These are phyloP conservation scores for Avena insularis DNA, from an alignment of 176 grass and related monocot genomes.

Conservation along the genomic window DNA sequence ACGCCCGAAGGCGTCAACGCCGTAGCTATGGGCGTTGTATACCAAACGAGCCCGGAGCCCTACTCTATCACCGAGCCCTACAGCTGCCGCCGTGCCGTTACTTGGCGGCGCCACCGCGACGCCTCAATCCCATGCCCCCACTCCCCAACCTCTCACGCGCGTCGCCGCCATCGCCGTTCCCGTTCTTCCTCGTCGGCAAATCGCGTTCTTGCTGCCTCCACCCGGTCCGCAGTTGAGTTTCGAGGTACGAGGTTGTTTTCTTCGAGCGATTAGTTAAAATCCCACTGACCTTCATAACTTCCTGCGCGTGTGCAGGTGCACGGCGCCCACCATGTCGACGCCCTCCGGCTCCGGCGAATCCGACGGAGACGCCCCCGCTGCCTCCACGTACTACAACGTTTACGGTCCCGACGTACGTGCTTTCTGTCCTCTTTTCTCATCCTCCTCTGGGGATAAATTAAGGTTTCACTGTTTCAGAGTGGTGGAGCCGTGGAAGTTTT, in stretches of 20 bases:
- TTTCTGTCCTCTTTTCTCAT: not conserved
- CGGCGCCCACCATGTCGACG: conserved; percentile 40
- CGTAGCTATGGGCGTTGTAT: no score
- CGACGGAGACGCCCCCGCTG: not conserved
- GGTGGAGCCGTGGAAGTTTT: no score
- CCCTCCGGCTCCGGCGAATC: conserved; percentile 21
- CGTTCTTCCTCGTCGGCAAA: not conserved
- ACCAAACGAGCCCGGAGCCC: not conserved
- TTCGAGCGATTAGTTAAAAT: not conserved
- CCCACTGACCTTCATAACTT: not conserved
- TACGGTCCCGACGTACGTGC: conserved; percentile 63
- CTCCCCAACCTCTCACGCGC: not conserved
- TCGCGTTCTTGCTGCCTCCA: not conserved
- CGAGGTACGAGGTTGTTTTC: not conserved
- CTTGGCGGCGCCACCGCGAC: not conserved
- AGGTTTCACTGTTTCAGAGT: not conserved
- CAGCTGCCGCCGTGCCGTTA: conserved; percentile 4
- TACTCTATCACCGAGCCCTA: conserved; percentile 2
- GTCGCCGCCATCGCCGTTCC: not conserved
- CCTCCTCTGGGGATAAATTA: not conserved
- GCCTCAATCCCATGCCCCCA: not conserved
- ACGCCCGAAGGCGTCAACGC: no score
- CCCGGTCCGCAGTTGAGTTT: conserved; percentile 11
- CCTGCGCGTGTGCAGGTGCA: not conserved
- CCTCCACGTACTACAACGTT: conserved; percentile 58